A percentile compares a stretch with the other conserved stretches of the same genome.
These are phyloP conservation scores for Solidago caesia DNA, from an alignment of 129 eudicot genomes.

Conservation along the genomic window DNA sequence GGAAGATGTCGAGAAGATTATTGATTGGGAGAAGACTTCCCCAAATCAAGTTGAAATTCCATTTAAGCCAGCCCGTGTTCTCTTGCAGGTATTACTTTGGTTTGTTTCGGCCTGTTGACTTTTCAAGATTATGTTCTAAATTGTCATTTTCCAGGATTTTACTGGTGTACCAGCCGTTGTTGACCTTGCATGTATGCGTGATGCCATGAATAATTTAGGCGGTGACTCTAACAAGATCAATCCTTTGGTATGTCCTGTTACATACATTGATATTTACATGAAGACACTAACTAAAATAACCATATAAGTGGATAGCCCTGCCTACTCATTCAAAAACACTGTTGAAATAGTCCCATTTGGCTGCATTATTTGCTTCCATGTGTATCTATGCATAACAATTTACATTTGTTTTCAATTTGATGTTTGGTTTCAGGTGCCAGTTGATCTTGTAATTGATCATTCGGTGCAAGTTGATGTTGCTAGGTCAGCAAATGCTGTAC, in stretches of 20 bases:
- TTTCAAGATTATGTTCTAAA: slow-evolving; percentile 1
- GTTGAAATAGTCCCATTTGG: not conserved
- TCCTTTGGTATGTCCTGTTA: slow-evolving; percentile 65
- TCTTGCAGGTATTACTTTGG: slow-evolving; percentile 60
- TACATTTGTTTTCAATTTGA: not conserved
- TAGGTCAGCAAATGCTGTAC: slow-evolving; percentile 90
- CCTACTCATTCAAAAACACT: not conserved
- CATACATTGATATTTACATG: slow-evolving; percentile 18
- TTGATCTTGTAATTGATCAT: slow-evolving; percentile 94
- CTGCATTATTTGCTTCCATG: not conserved
- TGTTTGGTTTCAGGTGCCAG: slow-evolving; percentile 73
- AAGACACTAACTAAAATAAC: not conserved
- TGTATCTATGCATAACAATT: not conserved
- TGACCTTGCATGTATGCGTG: slow-evolving; percentile 97
- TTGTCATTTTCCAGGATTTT: slow-evolving; percentile 58
- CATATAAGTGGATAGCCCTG: not conserved
- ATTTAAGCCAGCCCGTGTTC: slow-evolving; percentile 95
- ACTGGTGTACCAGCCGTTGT: slow-evolving; percentile 99
- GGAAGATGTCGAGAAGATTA: slow-evolving; percentile 88
- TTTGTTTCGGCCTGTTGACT: slow-evolving; percentile 15
- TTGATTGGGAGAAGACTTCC: slow-evolving; percentile 87
- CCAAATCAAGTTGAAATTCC: slow-evolving; percentile 94
- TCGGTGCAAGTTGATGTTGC: slow-evolving; percentile 96
- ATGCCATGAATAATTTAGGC: slow-evolving; percentile 95
- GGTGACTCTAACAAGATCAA: slow-evolving; percentile 90